phyloP scores from a whole-genome alignment of 352 stramenopile genomes.

The Phytopythium montanum region DNA sequence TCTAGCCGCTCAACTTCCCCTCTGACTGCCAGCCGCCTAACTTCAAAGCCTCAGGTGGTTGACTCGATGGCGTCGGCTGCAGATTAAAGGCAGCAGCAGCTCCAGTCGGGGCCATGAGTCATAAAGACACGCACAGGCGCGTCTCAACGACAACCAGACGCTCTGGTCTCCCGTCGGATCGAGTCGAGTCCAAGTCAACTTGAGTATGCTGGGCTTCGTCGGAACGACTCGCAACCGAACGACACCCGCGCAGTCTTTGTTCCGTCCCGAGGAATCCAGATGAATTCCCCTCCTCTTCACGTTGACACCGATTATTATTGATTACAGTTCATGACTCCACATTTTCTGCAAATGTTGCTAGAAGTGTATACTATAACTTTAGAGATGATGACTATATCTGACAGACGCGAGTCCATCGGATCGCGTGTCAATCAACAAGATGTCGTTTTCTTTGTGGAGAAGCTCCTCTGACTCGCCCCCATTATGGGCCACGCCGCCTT shows the following conservation, averaged over 20 bases:
- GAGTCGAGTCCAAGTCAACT: not conserved
- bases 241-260: not conserved
- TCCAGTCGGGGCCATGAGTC: not conserved
- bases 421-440: slow-evolving; percentile 7
- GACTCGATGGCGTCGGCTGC: too few relatives aligned
- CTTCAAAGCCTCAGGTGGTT: too few relatives aligned
- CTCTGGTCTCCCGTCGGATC: too few relatives aligned
- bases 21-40: too few relatives aligned
- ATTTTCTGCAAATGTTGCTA: not conserved
- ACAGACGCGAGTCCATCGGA: not conserved
- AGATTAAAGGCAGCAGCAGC: too few relatives aligned
- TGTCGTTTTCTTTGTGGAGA: not conserved
- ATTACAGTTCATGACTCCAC: not conserved
- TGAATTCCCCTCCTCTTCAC: not conserved
- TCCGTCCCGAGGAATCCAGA: not conserved
- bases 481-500: too few relatives aligned
- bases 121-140: not conserved
- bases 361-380: not conserved
- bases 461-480: too few relatives aligned
- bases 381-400: not conserved
- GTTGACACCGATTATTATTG: not conserved
- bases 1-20: too few relatives aligned
- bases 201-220: not conserved
- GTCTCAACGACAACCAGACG: not conserved
- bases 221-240: not conserved